phyloP scores from a whole-genome alignment of 306 rosid species.

The Prunus mira region DNA sequence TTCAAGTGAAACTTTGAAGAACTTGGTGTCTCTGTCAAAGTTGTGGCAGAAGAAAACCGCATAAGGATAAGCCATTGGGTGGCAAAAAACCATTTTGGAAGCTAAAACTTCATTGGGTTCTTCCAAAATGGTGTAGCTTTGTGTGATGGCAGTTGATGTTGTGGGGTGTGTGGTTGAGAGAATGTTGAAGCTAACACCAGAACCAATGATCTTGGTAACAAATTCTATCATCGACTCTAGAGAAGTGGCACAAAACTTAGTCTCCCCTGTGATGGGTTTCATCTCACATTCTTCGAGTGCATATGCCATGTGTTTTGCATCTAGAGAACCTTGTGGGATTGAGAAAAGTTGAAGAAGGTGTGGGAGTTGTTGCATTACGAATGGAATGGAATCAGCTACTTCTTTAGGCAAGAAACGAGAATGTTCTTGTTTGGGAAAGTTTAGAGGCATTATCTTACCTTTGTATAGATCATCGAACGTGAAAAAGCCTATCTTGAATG shows the following conservation, averaged over 20 bases:
- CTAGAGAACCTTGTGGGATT: conserved; percentile 34
- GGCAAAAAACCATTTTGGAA: conserved; percentile 59
- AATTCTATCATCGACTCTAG: conserved; percentile 47
- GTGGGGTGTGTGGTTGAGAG: conserved; percentile 42
- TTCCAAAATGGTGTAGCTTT: conserved; percentile 37
- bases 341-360: conserved; percentile 56
- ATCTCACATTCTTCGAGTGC: conserved; percentile 42
- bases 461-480: conserved; percentile 35
- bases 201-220: conserved; percentile 30
- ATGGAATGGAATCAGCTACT: conserved; percentile 54
- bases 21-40: conserved; percentile 37
- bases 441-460: conserved; percentile 49
- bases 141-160: conserved; percentile 25
- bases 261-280: conserved; percentile 43
- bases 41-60: conserved; percentile 53
- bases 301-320: conserved; percentile 33
- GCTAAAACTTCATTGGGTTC: conserved; percentile 41
- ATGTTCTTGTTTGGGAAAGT: conserved; percentile 39
- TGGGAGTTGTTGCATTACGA: conserved; percentile 42
- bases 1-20: conserved; percentile 47
- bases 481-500: conserved; percentile 52
- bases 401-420: conserved; percentile 36
- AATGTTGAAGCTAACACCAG: conserved; percentile 14
- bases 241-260: conserved; percentile 51
- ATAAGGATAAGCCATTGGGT: conserved; percentile 50